Evolutionary conservation across 2,329 filamentous ascomycete species (phyloP).

Genomic region (Ophiostoma sp.): DNA sequence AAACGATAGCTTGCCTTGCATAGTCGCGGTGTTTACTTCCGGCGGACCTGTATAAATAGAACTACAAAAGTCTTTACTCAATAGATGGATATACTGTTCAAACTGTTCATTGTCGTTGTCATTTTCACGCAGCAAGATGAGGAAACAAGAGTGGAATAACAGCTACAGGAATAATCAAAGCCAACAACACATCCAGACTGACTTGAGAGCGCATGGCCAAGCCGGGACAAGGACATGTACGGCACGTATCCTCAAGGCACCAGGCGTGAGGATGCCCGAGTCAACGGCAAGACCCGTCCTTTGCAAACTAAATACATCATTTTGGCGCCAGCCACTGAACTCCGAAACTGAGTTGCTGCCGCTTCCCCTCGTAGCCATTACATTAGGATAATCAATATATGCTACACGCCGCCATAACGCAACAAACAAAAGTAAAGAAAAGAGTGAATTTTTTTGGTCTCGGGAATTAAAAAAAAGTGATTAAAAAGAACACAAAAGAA

Average conservation of each 20-base stretch:
- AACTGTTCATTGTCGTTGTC: neutral
- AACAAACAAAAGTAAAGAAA: conserved; percentile 15
- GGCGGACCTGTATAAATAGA: conserved; percentile 16
- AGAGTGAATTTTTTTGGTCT: conserved; percentile 30
- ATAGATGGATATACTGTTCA: neutral
- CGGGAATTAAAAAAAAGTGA: conserved; percentile 42
- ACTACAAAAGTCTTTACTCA: conserved; percentile 19
- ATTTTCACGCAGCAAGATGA: neutral
- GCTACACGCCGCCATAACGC: conserved; percentile 17
- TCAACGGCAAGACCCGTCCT: conserved; percentile 16
- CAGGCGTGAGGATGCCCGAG: neutral
- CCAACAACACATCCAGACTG: conserved; percentile 17
- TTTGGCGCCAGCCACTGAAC: conserved; percentile 19
- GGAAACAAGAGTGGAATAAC: conserved; percentile 10
- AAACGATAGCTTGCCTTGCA: conserved; percentile 1
- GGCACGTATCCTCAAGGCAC: neutral
- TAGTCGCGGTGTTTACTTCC: neutral
- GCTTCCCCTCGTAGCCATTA: conserved; percentile 1
- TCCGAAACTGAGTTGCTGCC: conserved; percentile 16
- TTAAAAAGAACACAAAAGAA: conserved; percentile 39
- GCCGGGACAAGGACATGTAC: conserved; percentile 12
- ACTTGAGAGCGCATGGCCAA: conserved; percentile 14
- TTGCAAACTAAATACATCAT: conserved; percentile 16
- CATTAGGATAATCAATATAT: conserved; percentile 16
- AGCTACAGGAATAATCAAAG: conserved; percentile 13